These are phyloP conservation scores for Patellifolia procumbens DNA, from an alignment of 179 eudicot genomes.

Conservation along the genomic window DNA sequence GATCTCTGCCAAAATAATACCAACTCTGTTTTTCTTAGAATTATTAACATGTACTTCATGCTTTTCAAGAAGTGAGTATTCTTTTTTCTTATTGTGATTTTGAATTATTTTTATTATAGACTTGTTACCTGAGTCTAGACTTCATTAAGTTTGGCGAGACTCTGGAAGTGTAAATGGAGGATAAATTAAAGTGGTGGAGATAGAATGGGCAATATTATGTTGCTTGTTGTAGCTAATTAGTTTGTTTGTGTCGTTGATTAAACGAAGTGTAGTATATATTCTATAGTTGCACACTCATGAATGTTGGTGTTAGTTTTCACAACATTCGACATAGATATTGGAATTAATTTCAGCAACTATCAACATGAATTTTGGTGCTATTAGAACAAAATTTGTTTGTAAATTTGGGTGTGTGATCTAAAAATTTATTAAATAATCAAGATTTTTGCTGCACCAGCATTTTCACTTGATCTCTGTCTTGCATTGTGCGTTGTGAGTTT, in stretches of 20 bases:
- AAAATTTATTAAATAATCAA: too few relatives aligned
- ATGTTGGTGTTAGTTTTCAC: too few relatives aligned
- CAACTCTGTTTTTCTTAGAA: not conserved
- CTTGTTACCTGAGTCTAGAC: not conserved
- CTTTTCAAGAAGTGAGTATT: not conserved
- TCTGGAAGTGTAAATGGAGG: not conserved
- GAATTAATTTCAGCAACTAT: too few relatives aligned
- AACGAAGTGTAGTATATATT: not conserved
- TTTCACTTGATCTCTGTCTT: too few relatives aligned
- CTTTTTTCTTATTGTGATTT: not conserved
- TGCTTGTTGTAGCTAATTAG: not conserved
- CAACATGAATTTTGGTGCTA: too few relatives aligned
- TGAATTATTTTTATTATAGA: not conserved
- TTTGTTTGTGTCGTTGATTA: not conserved
- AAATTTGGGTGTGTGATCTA: too few relatives aligned
- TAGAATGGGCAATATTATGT: not conserved
- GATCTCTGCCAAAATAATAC: not conserved
- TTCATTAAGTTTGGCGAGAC: not conserved
- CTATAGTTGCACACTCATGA: not conserved
- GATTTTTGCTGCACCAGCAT: too few relatives aligned
- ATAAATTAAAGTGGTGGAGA: not conserved
- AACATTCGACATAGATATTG: too few relatives aligned
- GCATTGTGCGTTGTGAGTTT: too few relatives aligned
- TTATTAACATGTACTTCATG: not conserved
- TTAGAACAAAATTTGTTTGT: too few relatives aligned